These are phyloP conservation scores for Rubia yunnanensis DNA, from an alignment of 257 asterid species.

Conservation along the genomic window DNA sequence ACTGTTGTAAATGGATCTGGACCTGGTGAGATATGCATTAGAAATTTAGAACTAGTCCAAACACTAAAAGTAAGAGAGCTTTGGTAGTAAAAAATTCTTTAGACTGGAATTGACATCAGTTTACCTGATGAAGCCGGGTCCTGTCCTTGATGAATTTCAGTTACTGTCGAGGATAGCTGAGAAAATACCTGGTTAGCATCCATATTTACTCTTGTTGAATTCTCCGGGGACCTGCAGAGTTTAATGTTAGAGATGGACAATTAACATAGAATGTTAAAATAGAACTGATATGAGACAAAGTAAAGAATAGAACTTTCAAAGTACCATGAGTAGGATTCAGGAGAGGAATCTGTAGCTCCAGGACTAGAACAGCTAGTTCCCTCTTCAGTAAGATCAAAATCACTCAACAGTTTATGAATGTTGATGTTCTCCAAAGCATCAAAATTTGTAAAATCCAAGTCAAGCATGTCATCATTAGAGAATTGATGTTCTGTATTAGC, in stretches of 20 bases:
- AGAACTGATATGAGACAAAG: background rate
- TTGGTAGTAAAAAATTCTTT: background rate
- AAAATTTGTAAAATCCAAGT: conserved; percentile 55
- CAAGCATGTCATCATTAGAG: conserved; percentile 49
- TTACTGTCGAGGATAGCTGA: conserved; percentile 38
- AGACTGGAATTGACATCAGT: conserved; percentile 17
- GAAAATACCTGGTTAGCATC: conserved; percentile 35
- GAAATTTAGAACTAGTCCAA: conserved; percentile 1
- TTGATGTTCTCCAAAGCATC: conserved; percentile 56
- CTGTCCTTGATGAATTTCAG: conserved; percentile 40
- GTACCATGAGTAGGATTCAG: conserved; percentile 36
- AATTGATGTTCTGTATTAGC: conserved; percentile 35
- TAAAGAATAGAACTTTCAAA: background rate
- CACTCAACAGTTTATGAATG: conserved; percentile 31
- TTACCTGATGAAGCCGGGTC: conserved; percentile 42
- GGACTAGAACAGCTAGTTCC: conserved; percentile 23
- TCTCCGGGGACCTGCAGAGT: conserved; percentile 45
- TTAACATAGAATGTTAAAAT: background rate
- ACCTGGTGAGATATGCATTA: conserved; percentile 29
- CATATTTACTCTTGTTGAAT: conserved; percentile 26
- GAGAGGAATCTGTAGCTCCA: conserved; percentile 21
- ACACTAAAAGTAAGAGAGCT: conserved; percentile 5
- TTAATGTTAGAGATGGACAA: conserved; percentile 2
- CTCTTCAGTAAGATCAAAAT: conserved; percentile 31
- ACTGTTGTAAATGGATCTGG: conserved; percentile 51